Evolutionary conservation across 345 rosid species (phyloP).

Genomic region (Lepidium africanum): DNA sequence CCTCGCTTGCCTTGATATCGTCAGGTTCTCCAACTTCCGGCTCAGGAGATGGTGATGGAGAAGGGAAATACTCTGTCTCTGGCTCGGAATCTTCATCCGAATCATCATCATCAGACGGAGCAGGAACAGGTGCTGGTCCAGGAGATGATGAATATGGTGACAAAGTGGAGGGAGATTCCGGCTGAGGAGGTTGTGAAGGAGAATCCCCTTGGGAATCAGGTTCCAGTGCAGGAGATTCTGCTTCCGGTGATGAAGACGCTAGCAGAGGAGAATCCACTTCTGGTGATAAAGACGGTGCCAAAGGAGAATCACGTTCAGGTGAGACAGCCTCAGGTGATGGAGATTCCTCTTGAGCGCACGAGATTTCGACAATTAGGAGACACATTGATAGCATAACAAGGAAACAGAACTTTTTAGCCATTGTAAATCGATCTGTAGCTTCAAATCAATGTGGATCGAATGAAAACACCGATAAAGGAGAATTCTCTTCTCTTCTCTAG

Average conservation of each 20-base stretch:
- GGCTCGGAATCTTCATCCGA: background rate
- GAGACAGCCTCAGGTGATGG: background rate
- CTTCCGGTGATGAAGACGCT: background rate
- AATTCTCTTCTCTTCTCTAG: background rate
- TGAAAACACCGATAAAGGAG: background rate
- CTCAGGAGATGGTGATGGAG: conserved; percentile 9
- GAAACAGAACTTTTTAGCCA: conserved; percentile 17
- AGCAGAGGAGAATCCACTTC: background rate
- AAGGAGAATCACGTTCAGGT: background rate
- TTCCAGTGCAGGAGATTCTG: background rate
- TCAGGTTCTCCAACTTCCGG: background rate
- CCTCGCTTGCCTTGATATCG: conserved; percentile 17
- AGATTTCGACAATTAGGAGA: background rate
- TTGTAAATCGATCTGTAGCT: background rate
- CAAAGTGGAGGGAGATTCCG: background rate
- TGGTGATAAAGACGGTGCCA: background rate
- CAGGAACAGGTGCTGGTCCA: background rate
- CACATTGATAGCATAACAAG: background rate
- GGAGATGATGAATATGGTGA: conserved; percentile 2
- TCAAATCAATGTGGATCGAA: background rate
- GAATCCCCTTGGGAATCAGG: conserved; percentile 1
- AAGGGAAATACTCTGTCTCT: conserved; percentile 19
- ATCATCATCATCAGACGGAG: background rate
- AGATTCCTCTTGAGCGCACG: conserved; percentile 5
- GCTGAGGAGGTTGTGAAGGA: background rate